Evolutionary conservation across 164 flowering plant species (phyloP).

Genomic region (Dillenia turbinata): DNA sequence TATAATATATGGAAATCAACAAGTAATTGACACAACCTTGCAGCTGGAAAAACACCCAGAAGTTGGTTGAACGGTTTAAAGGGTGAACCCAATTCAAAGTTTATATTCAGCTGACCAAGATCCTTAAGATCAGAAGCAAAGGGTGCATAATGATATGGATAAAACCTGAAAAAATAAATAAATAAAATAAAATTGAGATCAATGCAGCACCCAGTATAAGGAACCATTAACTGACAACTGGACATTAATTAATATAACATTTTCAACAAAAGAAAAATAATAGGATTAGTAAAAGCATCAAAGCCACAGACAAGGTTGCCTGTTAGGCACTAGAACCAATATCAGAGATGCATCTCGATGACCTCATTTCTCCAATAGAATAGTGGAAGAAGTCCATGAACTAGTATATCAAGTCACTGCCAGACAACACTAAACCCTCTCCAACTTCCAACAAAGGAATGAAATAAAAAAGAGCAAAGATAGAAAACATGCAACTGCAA

Average conservation of each 20-base stretch:
- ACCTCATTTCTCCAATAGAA: too few relatives aligned
- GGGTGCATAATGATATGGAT: constrained; percentile 98
- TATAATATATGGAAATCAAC: not conserved
- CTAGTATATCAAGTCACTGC: too few relatives aligned
- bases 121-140: constrained; percentile 96
- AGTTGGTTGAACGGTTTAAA: constrained; percentile 96
- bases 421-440: too few relatives aligned
- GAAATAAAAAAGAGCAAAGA: not conserved
- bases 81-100: constrained; percentile 81
- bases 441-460: too few relatives aligned
- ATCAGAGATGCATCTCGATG: too few relatives aligned
- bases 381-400: too few relatives aligned
- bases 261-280: too few relatives aligned
- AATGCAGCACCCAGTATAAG: not conserved
- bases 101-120: constrained; percentile 63
- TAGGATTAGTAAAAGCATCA: too few relatives aligned
- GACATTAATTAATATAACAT: too few relatives aligned
- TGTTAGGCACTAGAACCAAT: too few relatives aligned
- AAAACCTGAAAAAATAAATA: constrained; percentile 92
- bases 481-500: not conserved
- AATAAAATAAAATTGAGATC: constrained; percentile 1
- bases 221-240: too few relatives aligned
- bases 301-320: too few relatives aligned
- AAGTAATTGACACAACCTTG: constrained; percentile 53
- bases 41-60: constrained; percentile 97